Evolutionary conservation across 306 rosid species (phyloP), one percentile per base, ranked within the genome.

Genomic region (Fragaria nilgerrensis): DNA sequence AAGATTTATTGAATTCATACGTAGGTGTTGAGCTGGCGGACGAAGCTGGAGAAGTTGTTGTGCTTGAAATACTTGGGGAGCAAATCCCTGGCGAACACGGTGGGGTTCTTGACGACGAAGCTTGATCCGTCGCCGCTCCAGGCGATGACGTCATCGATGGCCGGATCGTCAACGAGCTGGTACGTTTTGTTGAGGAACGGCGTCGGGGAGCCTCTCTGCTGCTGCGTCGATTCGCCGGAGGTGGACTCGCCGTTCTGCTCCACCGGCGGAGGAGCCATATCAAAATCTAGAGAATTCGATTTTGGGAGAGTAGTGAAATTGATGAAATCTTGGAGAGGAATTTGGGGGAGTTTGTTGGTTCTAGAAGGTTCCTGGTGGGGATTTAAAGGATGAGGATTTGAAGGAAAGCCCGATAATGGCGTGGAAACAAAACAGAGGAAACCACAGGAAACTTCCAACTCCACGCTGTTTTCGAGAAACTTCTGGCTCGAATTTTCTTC

Each of bases 81-180:
- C 86, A 93, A 85, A 82, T 91, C 97, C 49, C 90, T 87, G 39
- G 99, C 97, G 73, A 95, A 95, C 47, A 89, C 87, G 71, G 93
- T 88, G 41, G 99, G 92, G 78, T 95, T 89, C 97, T 97, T 90
- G 9, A 95, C 99, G 83, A 95, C 77, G 83, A 95, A 95, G 70
- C 92, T 86, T 52, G 99, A 88, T 86, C 98, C 98, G 79, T 90
- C 96, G 43, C 89, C 88, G 88, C 86, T 90, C 98, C 98, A 95
- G 0, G 99, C 89, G 66, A 95, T 90, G 8, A 95, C 92, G 25
- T 90, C 97, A 71, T 95, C 88, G 36, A 89, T 86, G 7, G 86
- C 29, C 15, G 83, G 87, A 79, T 92, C 97, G 67, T 92, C 96
- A 3, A 95, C 97, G 32, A 95, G 91, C 74, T 87, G 89, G 58